Evolutionary conservation across 768 basidiomycete genomes (phyloP), one percentile per base, ranked within the genome.

Genomic region (Serendipita sp.): DNA sequence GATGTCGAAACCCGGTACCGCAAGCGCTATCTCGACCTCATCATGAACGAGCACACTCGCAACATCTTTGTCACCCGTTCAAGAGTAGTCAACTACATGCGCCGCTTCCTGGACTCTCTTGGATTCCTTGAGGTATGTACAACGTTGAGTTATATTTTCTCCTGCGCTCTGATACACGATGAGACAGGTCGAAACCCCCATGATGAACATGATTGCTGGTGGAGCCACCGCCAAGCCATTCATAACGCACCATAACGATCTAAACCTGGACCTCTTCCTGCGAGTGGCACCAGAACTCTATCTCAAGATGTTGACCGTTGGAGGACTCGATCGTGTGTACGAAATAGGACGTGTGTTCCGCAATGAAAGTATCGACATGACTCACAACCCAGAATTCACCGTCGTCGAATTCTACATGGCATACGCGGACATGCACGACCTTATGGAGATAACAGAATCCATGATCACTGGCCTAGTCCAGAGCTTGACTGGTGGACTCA

Each of bases 391-490:
- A 68, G 96, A 99, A 74, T 97, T 97, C 77, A 90, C 91, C 3
- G 95, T 97, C 76, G 98, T 95, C 81, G 95, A 99, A 77, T 98
- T 99, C 76, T 99, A 98, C 72, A 98, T 99, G 95, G 95, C 96
- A 34, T 98, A 97, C 70, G 96, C 96, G 65, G 96, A 98, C 74
- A 94, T 95, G 93, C 87, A 91, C 77, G 96, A 98, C 72, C 65
- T 98, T 65, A 97, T 99, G 95, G 96, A 97, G 45, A 80, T 98
- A 64, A 99, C 96, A 15, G 96, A 99, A 75, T 75, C 77, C 46
- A 79, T 99, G 77, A 72, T 98, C 16, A 89, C 93, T 71, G 91
- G 93, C 5, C 76, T 99, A 75, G 95, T 98, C 71, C 88, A 86
- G 81, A 81, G 79, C 70, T 73, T 98, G 64, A 94, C 84, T 0